phyloP scores from a whole-genome alignment of 2,329 filamentous ascomycete genomes.

The Pyrenochaeta sp. region DNA sequence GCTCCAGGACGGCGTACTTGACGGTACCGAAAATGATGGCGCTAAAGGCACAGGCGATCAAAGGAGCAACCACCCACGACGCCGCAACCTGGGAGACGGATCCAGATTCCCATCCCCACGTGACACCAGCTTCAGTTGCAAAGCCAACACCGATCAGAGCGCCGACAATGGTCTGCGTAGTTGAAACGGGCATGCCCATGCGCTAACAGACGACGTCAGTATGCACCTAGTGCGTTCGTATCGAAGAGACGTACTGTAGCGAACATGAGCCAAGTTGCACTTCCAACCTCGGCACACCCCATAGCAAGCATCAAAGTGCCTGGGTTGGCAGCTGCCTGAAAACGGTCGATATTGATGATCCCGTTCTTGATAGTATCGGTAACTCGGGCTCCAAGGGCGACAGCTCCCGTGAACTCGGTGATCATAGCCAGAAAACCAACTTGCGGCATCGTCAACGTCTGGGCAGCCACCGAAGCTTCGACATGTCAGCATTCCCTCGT shows the following conservation, averaged over 20 bases:
- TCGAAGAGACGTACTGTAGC: constrained; percentile 52
- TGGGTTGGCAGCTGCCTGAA: constrained; percentile 53
- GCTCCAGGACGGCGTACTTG: constrained; percentile 61
- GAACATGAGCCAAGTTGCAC: constrained; percentile 65
- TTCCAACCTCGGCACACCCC: constrained; percentile 64
- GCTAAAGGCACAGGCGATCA: constrained; percentile 58
- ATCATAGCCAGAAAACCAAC: constrained; percentile 59
- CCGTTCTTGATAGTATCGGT: constrained; percentile 70
- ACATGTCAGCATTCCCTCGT: constrained; percentile 6
- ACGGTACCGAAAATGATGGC: constrained; percentile 60
- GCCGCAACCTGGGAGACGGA: constrained; percentile 49
- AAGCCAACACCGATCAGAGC: constrained; percentile 69
- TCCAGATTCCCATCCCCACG: constrained; percentile 35
- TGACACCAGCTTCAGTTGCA: constrained; percentile 46
- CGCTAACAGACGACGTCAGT: constrained; percentile 33
- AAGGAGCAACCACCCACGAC: constrained; percentile 60
- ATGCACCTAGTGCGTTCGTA: background rate
- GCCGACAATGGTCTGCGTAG: constrained; percentile 68
- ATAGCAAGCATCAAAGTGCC: constrained; percentile 67
- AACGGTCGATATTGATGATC: constrained; percentile 62
- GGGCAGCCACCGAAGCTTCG: constrained; percentile 55
- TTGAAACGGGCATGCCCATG: constrained; percentile 65
- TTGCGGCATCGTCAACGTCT: constrained; percentile 62
- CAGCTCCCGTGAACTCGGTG: constrained; percentile 63
- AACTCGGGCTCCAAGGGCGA: constrained; percentile 62